Evolutionary conservation across 345 rosid species (phyloP).

Genomic region (Lepidium sativum): DNA sequence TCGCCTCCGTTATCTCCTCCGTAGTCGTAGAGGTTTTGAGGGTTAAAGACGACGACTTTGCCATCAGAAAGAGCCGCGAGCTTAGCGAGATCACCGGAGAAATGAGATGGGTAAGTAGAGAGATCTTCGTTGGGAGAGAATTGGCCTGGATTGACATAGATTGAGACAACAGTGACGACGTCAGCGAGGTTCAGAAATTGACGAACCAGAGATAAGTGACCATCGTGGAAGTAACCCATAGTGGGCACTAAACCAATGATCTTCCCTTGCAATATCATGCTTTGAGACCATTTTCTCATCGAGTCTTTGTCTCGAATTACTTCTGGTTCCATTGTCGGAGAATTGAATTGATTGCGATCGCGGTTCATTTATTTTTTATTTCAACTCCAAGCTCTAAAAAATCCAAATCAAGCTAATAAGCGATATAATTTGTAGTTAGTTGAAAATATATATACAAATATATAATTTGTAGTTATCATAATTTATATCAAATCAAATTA

Average conservation of each 20-base stretch:
- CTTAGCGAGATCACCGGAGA: slow-evolving; percentile 59
- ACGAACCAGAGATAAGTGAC: slow-evolving; percentile 66
- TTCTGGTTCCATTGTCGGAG: slow-evolving; percentile 26
- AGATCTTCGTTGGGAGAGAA: slow-evolving; percentile 86
- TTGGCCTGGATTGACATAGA: slow-evolving; percentile 95
- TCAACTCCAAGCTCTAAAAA: too few relatives aligned
- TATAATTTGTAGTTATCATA: too few relatives aligned
- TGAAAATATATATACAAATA: too few relatives aligned
- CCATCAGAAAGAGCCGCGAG: slow-evolving; percentile 48
- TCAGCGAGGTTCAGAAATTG: slow-evolving; percentile 44
- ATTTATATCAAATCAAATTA: too few relatives aligned
- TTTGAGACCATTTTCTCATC: slow-evolving; percentile 80
- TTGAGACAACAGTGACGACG: slow-evolving; percentile 64
- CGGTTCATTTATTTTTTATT: too few relatives aligned
- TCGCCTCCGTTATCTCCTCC: neutral
- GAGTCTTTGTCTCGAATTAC: slow-evolving; percentile 46
- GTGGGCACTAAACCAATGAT: slow-evolving; percentile 75
- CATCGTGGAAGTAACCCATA: slow-evolving; percentile 89
- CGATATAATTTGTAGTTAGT: too few relatives aligned
- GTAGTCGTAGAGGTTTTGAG: slow-evolving; percentile 66
- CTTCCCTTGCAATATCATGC: slow-evolving; percentile 48
- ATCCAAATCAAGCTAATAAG: too few relatives aligned
- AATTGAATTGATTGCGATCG: neutral
- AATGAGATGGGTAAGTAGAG: slow-evolving; percentile 87
- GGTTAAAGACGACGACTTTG: slow-evolving; percentile 64